Conservation (phyloP, 805 yeast genomes). For the Zygotorulaspora sp. region DNA sequence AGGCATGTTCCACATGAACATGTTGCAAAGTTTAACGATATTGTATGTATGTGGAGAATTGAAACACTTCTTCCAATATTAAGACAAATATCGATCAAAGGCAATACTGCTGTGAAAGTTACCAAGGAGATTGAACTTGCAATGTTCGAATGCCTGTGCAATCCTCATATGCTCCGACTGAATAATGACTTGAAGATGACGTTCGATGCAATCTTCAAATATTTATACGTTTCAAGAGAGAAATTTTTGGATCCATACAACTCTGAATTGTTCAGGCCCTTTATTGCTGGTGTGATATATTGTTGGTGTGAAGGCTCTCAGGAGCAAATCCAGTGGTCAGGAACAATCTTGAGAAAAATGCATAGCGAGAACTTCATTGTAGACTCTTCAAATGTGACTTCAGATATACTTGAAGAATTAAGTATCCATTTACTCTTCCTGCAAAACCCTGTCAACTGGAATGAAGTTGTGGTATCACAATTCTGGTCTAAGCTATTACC, state of each 20-base stretch:
- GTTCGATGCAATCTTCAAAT: conserved; percentile 38
- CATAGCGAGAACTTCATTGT: conserved; percentile 13
- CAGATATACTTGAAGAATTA: conserved; percentile 52
- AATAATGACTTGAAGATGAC: conserved; percentile 35
- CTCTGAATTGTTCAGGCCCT: conserved; percentile 13
- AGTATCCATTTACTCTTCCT: conserved; percentile 46
- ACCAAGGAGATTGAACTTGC: conserved; percentile 27
- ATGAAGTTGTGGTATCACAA: conserved; percentile 30
- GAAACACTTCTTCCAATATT: conserved; percentile 24
- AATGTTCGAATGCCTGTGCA: conserved; percentile 46
- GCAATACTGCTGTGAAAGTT: conserved; percentile 20
- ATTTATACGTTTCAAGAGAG: conserved; percentile 30
- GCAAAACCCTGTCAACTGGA: conserved; percentile 50
- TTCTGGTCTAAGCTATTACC: conserved; percentile 34
- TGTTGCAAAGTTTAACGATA: conserved; percentile 34
- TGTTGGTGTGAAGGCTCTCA: conserved; percentile 51
- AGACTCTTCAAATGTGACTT: conserved; percentile 25
- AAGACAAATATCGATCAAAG: conserved; percentile 22
- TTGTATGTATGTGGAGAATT: conserved; percentile 37
- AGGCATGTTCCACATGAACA: conserved; percentile 47
- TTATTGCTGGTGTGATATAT: conserved; percentile 50
- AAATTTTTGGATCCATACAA: conserved; percentile 24
- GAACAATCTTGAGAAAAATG: conserved; percentile 29
- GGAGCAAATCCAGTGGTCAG: conserved; percentile 48
- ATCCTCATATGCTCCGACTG: conserved; percentile 47